These are phyloP conservation scores for Primulina eburnea DNA, from an alignment of 257 asterid species.

Conservation along the genomic window DNA sequence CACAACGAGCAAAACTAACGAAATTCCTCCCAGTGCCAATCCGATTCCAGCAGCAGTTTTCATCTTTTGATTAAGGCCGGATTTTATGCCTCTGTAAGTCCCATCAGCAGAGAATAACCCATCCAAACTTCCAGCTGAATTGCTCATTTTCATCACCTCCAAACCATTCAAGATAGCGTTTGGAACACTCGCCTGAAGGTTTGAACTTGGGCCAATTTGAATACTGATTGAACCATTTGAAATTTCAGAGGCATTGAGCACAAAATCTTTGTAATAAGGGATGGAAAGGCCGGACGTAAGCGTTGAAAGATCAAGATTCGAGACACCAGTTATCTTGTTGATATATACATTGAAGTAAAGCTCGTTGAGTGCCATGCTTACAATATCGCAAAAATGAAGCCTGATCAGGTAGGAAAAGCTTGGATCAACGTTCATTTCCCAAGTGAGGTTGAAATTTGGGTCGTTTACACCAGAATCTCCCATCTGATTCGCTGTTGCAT, in stretches of 20 bases:
- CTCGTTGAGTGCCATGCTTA: constrained; percentile 65
- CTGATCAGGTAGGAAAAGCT: constrained; percentile 71
- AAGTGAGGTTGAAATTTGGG: constrained; percentile 75
- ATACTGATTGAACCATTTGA: constrained; percentile 46
- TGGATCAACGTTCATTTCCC: constrained; percentile 75
- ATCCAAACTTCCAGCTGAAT: constrained; percentile 73
- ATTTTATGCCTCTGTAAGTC: constrained; percentile 20
- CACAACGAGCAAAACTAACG: constrained; percentile 33
- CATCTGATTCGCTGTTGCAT: constrained; percentile 78
- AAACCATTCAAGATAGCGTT: constrained; percentile 84
- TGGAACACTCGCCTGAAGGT: constrained; percentile 44
- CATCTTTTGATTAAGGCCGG: constrained; percentile 23
- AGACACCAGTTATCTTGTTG: constrained; percentile 49
- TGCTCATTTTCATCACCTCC: constrained; percentile 92
- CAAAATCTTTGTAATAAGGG: constrained; percentile 75
- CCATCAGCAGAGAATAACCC: constrained; percentile 64
- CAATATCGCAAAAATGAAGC: constrained; percentile 83
- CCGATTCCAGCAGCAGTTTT: constrained; percentile 54
- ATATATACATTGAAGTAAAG: constrained; percentile 83
- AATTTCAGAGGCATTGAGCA: constrained; percentile 59
- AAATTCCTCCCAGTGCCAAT: constrained; percentile 40
- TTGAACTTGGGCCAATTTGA: constrained; percentile 71
- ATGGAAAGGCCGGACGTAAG: constrained; percentile 60
- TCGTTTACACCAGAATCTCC: constrained; percentile 56
- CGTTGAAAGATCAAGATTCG: constrained; percentile 75